Base-by-base conservation (phyloP, 2,329 filamentous ascomycete genomes). In the Sporothrix inflata region DNA sequence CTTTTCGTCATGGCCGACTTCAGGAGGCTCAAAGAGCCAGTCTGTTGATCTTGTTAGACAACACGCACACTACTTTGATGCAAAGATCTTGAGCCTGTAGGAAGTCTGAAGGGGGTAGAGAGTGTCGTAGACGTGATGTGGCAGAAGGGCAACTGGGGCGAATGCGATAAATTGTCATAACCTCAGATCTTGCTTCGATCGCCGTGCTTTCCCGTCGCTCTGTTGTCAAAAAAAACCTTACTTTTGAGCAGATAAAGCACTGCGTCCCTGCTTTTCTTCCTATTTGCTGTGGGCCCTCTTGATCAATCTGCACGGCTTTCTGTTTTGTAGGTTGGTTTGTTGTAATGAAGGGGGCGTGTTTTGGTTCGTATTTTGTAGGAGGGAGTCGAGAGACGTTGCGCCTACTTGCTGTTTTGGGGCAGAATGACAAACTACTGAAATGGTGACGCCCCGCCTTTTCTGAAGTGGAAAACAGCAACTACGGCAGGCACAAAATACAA, bases 391-490 rank as follows among this genome's bases (percentile, higher is more conserved):
- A 45, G 38, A 45, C 40, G 60, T 65, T 16, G 60, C 38, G 38
- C n/a, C 60, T 45, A 42, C 38, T 42, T 65, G 60, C 60, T 65
- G n/a, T 63, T 61, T 63, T 45, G 60, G 34, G 38, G 38, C 38
- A 24, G 34, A 66, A 19, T 30, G 40, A 34, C 40, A 66, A 34
- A 34, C 42, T 6, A 42, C 7, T 47, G 7, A 53, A 53, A 45
- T 53, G 21, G 45, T 47, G 45, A 47, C 45, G 42, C 63, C 63
- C 40, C 45, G 27, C 63, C 21, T 66, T 66, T 47, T 66, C 34
- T 45, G 0, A 42, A 21, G 8, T 61, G 53, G 34, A 30, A 57
- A 57, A 53, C 49, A 21, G 30, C 55, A 40, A 34, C 55, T 40
- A n/a, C 5, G 55, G 55, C 55, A 40, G 16, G 55, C 6, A 34